phyloP scores from a whole-genome alignment of 176 grass and related monocot genomes.

The Cenchrus americanus region DNA sequence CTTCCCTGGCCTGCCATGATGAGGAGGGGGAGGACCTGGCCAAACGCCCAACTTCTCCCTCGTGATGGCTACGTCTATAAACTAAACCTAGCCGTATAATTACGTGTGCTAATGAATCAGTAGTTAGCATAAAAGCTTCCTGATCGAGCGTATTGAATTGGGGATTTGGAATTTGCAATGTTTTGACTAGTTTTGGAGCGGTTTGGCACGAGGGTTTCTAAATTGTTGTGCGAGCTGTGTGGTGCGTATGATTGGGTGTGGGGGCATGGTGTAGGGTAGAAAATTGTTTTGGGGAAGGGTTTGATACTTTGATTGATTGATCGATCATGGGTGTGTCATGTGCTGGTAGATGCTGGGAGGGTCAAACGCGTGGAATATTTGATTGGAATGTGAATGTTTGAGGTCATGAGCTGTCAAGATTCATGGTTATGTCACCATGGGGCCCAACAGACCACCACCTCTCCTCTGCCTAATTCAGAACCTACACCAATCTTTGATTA shows the following conservation, averaged over 20 bases:
- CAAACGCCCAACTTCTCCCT: slow-evolving; percentile 20
- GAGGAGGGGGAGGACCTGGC: slow-evolving; percentile 10
- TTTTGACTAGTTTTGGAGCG: not conserved
- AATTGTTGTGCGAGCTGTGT: not conserved
- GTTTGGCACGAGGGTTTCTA: not conserved
- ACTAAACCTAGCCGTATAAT: not conserved
- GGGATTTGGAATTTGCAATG: not conserved
- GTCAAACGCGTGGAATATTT: slow-evolving; percentile 51
- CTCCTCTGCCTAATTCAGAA: slow-evolving; percentile 10
- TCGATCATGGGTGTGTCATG: slow-evolving; percentile 23
- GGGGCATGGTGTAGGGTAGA: not conserved
- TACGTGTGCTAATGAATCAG: not conserved
- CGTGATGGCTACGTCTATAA: slow-evolving; percentile 37
- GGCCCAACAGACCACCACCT: not conserved
- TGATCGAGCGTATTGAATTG: not conserved
- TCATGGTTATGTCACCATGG: slow-evolving; percentile 1
- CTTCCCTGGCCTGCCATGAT: not conserved
- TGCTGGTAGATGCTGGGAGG: slow-evolving; percentile 22
- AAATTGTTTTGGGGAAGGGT: not conserved
- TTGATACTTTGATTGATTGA: slow-evolving; percentile 25
- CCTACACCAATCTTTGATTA: not conserved
- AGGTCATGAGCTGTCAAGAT: slow-evolving; percentile 38
- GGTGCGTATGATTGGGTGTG: slow-evolving; percentile 7
- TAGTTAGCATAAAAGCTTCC: slow-evolving; percentile 17
- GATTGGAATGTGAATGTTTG: slow-evolving; percentile 18